These are phyloP conservation scores for Dactylellina cionopaga DNA, from an alignment of 2,329 filamentous ascomycete genomes.

Conservation along the genomic window DNA sequence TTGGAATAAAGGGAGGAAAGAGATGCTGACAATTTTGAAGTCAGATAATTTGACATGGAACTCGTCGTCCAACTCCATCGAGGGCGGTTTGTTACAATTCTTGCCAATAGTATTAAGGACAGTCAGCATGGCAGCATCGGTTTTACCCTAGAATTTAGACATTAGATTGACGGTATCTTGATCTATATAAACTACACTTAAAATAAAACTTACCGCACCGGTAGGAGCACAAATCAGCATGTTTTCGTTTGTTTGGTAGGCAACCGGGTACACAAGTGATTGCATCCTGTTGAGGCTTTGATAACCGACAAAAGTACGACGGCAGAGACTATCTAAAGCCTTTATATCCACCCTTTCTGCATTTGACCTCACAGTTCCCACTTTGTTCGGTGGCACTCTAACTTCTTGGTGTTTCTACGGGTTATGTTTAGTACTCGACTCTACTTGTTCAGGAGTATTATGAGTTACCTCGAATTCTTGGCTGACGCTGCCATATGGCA, in stretches of 20 bases:
- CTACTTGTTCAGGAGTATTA: slow-evolving; percentile 1
- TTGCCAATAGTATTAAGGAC: slow-evolving; percentile 90
- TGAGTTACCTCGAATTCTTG: slow-evolving; percentile 68
- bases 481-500: slow-evolving; percentile 79
- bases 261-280: slow-evolving; percentile 92
- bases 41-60: slow-evolving; percentile 38
- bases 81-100: slow-evolving; percentile 81
- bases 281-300: slow-evolving; percentile 97
- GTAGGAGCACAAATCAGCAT: slow-evolving; percentile 99
- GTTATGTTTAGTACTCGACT: slow-evolving; percentile 4
- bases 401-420: slow-evolving; percentile 87
- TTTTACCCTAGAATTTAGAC: slow-evolving; percentile 77
- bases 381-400: slow-evolving; percentile 80
- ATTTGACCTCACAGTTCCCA: slow-evolving; percentile 76
- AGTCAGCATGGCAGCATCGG: slow-evolving; percentile 95
- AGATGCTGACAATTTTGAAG: slow-evolving; percentile 47
- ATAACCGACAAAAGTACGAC: slow-evolving; percentile 92
- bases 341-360: slow-evolving; percentile 81
- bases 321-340: slow-evolving; percentile 87
- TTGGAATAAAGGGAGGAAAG: not conserved
- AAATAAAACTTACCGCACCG: slow-evolving; percentile 72
- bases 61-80: slow-evolving; percentile 85
- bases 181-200: not conserved
- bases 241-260: slow-evolving; percentile 95
- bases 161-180: slow-evolving; percentile 50